Evolutionary conservation across 345 rosid genomes (phyloP), one percentile per base, ranked within the genome.

Genomic region (Pistacia integerrima): DNA sequence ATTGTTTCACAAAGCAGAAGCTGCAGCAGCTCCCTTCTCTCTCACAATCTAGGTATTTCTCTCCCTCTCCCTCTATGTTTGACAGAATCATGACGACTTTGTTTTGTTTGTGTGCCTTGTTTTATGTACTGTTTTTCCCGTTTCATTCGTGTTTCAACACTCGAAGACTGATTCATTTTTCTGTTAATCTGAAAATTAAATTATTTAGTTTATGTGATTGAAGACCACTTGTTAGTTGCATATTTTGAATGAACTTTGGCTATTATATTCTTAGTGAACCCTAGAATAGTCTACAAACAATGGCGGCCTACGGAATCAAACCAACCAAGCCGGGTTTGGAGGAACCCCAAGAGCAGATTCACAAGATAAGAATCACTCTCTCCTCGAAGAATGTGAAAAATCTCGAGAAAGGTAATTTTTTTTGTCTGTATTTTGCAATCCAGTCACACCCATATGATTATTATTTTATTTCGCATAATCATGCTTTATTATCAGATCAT

Each of bases 341-440:
- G 72, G 97, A 90, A 11, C 33, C 91, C 0, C 84, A 84, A 30
- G 94, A 85, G 81, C 89, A 87, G 80, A 84, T 88, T 76, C 94
- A 92, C 70, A 90, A 88, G 86, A 92, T 92, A 77, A 85, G 94
- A 33, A 91, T 91, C 86, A 90, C 94, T 35, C 92, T 91, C 9
- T 90, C 92, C 69, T 91, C 97, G 17, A 91, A 88, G 77, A 87
- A 85, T 68, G 97, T 91, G 16, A 90, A 90, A 77, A 92, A 92
- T 68, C 87, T 92, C 3, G 94, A 92, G 79, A 92, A 92, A 82
- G 97, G 92, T 89, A 25, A 59, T 20, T 73, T 72, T 17, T 17
- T 58, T 16, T 62, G 5, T 2, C 14, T 25, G 18, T 33, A 18
- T 33, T 46, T 75, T 11, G 35, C 14, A 17, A 30, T 20, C 10